Percentiles rank a stretch among this genome's conserved stretches.
phyloP scores from a whole-genome alignment of 768 basidiomycete genomes.

The Rhodotorula babjevae region DNA sequence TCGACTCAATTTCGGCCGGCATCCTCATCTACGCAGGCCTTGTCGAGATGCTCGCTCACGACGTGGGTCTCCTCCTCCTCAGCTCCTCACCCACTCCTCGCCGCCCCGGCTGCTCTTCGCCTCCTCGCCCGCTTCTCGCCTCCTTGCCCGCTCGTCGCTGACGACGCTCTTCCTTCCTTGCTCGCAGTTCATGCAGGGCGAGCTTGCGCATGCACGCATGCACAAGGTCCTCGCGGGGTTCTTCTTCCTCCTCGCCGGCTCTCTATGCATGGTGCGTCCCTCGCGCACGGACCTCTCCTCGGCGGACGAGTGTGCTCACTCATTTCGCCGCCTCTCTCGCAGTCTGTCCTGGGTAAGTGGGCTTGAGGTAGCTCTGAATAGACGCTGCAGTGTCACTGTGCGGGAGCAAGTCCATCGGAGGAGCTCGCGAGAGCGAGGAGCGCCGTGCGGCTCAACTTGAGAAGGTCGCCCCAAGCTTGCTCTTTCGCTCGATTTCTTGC shows the following conservation, averaged over 20 bases:
- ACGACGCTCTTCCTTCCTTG: neutral
- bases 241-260: constrained; percentile 26
- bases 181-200: constrained; percentile 36
- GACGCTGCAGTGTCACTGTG: no score
- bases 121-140: no score
- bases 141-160: no score
- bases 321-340: neutral
- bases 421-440: no score
- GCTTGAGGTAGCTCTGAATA: neutral
- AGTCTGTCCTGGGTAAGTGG: constrained; percentile 35
- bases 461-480: no score
- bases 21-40: constrained; percentile 44
- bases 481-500: no score
- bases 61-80: no score
- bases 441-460: no score
- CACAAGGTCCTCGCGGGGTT: constrained; percentile 7
- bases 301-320: no score
- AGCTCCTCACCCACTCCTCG: no score
- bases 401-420: no score
- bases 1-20: constrained; percentile 45
- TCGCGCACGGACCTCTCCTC: neutral
- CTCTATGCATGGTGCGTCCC: constrained; percentile 27
- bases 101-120: no score
- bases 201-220: constrained; percentile 9
- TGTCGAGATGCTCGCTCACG: constrained; percentile 36